These are phyloP conservation scores for Echium plantagineum DNA, from an alignment of 257 asterid species.

Conservation along the genomic window DNA sequence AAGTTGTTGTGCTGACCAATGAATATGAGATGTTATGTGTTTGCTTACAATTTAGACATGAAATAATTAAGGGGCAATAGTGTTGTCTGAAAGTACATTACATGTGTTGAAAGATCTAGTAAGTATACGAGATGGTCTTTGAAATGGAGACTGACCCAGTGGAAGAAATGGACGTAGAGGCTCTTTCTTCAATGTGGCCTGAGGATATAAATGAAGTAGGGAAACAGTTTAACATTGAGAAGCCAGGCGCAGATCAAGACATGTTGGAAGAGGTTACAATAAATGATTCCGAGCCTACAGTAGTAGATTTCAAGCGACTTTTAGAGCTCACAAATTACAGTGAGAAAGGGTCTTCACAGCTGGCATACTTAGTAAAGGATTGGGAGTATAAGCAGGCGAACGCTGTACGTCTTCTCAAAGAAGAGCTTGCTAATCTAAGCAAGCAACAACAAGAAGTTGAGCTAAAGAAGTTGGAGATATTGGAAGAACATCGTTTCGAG, in stretches of 20 bases:
- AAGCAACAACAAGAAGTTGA: conserved; percentile 79
- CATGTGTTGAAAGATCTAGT: background rate
- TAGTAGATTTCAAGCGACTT: conserved; percentile 65
- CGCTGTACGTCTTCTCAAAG: conserved; percentile 66
- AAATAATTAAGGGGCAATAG: no score
- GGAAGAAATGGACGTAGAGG: conserved; percentile 66
- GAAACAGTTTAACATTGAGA: conserved; percentile 68
- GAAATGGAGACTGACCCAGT: conserved; percentile 52
- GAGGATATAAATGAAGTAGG: conserved; percentile 80
- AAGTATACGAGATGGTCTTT: conserved; percentile 20
- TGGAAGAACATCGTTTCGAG: conserved; percentile 75
- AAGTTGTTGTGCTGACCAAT: background rate
- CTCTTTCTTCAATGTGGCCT: conserved; percentile 96
- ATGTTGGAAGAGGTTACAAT: conserved; percentile 72
- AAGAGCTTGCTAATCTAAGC: conserved; percentile 73
- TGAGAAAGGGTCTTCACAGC: conserved; percentile 77
- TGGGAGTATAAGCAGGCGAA: conserved; percentile 80
- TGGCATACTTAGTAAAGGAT: conserved; percentile 61
- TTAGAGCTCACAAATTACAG: conserved; percentile 65
- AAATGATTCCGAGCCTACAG: conserved; percentile 44
- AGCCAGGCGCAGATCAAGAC: conserved; percentile 65
- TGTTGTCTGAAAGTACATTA: background rate
- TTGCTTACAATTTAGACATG: background rate
- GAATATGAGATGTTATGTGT: background rate
- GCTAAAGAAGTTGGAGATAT: conserved; percentile 78